Percentiles rank a stretch among this genome's conserved stretches.
phyloP scores from a whole-genome alignment of 83 land plant genomes.

The Larix sibirica region DNA sequence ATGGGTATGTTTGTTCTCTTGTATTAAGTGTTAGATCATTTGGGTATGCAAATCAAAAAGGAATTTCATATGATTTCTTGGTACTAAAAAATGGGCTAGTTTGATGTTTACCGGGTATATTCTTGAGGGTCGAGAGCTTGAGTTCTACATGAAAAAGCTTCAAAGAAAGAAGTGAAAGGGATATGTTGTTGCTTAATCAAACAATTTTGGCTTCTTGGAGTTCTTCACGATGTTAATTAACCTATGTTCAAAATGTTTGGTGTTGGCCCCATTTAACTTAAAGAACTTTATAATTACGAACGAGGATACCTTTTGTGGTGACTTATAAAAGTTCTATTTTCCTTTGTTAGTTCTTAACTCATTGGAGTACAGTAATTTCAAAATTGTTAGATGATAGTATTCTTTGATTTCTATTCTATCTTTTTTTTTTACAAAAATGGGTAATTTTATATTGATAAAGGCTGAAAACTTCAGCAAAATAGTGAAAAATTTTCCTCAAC shows the following conservation, averaged over 20 bases:
- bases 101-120: slow-evolving; percentile 31
- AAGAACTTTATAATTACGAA: background rate
- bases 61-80: background rate
- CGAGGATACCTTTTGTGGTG: background rate
- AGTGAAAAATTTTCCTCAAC: no score
- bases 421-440: no score
- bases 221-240: background rate
- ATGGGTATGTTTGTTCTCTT: slow-evolving; percentile 20
- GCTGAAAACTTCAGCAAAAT: no score
- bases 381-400: background rate
- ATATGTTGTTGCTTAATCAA: slow-evolving; percentile 25
- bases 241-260: background rate
- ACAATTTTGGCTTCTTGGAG: background rate
- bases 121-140: slow-evolving; percentile 48
- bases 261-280: background rate
- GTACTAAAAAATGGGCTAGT: background rate
- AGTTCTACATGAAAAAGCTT: slow-evolving; percentile 56
- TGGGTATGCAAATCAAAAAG: no score
- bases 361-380: background rate
- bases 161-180: slow-evolving; percentile 66
- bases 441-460: no score
- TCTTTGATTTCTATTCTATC: background rate
- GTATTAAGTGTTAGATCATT: background rate
- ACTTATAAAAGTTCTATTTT: background rate
- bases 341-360: background rate